These are phyloP conservation scores for Coccomyxa sp. DNA, from an alignment of 139 green algal genomes.

Conservation along the genomic window DNA sequence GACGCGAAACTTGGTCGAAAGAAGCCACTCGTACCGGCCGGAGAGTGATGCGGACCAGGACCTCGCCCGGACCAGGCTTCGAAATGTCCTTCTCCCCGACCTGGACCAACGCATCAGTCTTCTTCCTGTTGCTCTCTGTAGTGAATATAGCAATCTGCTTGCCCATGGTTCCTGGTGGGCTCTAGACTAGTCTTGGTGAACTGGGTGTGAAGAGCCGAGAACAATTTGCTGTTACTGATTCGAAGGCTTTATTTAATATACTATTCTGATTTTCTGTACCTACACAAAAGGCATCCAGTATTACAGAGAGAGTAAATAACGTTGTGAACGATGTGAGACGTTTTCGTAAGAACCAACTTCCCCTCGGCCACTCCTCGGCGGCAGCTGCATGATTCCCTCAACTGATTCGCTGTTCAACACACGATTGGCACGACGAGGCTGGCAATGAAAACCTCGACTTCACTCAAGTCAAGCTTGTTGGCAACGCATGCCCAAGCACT, in stretches of 20 bases:
- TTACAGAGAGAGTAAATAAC: no score
- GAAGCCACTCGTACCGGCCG: constrained; percentile 16
- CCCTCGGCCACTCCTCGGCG: no score
- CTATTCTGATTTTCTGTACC: background rate
- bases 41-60: constrained; percentile 11
- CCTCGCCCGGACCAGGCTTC: constrained; percentile 1
- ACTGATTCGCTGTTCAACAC: no score
- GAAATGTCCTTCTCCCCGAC: background rate
- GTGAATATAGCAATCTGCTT: background rate
- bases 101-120: background rate
- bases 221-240: background rate
- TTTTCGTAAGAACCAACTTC: no score
- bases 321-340: no score
- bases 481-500: no score
- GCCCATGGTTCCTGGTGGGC: background rate
- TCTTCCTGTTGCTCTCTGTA: background rate
- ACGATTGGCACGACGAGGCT: no score
- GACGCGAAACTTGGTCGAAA: background rate
- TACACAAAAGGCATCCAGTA: no score
- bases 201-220: background rate
- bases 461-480: no score
- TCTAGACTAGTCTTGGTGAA: background rate
- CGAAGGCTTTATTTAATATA: background rate
- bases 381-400: no score
- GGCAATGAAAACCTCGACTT: no score